Evolutionary conservation across 495 filamentous ascomycete species (phyloP), one percentile per base, ranked within the genome.

Genomic region (Apodospora peruviana): DNA sequence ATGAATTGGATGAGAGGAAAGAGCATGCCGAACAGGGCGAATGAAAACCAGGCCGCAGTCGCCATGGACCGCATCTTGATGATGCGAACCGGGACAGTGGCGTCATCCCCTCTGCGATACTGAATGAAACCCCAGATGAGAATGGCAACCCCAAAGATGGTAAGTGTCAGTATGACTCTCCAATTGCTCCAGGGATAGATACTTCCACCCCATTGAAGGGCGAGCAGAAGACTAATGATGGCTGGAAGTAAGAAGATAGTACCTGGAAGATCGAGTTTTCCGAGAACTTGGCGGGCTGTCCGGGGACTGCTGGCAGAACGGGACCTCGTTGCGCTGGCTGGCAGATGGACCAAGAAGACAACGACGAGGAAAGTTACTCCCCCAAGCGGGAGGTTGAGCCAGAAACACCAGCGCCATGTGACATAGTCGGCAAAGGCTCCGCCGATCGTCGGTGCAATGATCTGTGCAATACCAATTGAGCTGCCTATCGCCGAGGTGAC

Each of bases 161-260:
- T 69, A 21, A 90, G 75, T 0, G 89, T 70, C 1, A 73, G 79
- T 42, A 88, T 81, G 54, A 88, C 79, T 16, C 79, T 76, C 34
- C 68, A 77, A 47, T 72, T 71, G 27, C 53, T 62, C 87, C 86
- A 90, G 1, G 66, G 46, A 47, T 88, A 86, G 34, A 67, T 75
- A 1, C 69, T 72, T 0, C 87, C 87, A 29, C 87, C 87, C 87
- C 87, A 91, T 56, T 90, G 84, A 10, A 93, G 69, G 0, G 86
- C 86, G 0, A 93, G 69, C 19, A 91, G 58, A 5, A 89, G 64
- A 47, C 79, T 82, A 43, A 88, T 67, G 14, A 91, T 76, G 7
- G 71, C 73, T 2, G 86, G 85, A 2, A 91, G 53, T 56, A 91
- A 83, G 43, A 82, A 53, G 1, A 74, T 1, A 0, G 78, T 83